Evolutionary conservation across 2,329 filamentous ascomycete species (phyloP), one percentile per base, ranked within the genome.

Genomic region (Colletotrichum incanum): DNA sequence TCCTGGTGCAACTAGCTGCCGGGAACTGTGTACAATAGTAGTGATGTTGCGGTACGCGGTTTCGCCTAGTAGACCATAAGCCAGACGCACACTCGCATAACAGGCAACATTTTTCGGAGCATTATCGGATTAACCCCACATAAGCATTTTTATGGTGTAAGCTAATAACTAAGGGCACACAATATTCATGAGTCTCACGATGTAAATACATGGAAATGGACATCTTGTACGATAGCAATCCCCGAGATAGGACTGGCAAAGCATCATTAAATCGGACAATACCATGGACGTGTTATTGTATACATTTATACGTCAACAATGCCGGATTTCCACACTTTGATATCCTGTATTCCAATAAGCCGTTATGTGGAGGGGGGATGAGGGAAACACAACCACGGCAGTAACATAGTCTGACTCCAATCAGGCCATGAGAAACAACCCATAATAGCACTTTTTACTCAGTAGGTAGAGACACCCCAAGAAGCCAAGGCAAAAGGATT

Each of bases 1-100:
- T 28, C 26, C 47, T 45, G 34, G 49, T 20, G 39, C 52, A 37
- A 31, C 26, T n/a, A 52, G 58, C 26, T 31, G 23, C 41, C 37
- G 60, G 59, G 37, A 37, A 43, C 23, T 23, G 34, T 61, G 47
- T 69, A 70, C 31, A 72, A 69, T 65, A 72, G 47, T 65, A 65
- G 70, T 70, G 70, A 69, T 70, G 70, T 70, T 56, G 11, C 12
- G 47, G 54, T 45, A 54, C 20, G 58, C n/a, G 28, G 28, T 52
- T 41, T 67, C 28, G 39, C 28, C 45, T 34, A 39, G 39, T 62
- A 43, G 41, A 67, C 68, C 26, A 23, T 41, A 58, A n/a, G 43
- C n/a, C 14, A 14, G 52, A 52, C 45, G 65, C 58, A 45, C 16
- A 59, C 45, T 23, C 23, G 52, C 58, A n/a, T 3, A 55, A 58